Percentiles rank a stretch among this genome's conserved stretches.
phyloP scores from a whole-genome alignment of 805 yeast species.

The Blastobotrys mokoenaii region DNA sequence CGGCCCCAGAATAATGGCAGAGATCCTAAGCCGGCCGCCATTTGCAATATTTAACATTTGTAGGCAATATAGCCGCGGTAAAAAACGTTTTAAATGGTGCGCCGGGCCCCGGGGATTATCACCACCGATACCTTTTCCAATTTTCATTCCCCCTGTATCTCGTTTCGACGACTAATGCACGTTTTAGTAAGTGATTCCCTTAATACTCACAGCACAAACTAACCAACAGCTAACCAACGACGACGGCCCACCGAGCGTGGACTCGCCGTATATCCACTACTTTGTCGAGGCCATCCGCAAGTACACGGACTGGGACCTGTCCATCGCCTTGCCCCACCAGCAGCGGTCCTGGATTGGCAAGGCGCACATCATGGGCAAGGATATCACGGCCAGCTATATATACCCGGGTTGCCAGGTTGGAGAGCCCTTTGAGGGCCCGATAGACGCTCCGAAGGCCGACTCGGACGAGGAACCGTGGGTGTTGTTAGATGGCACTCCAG shows the following conservation, averaged over 20 bases:
- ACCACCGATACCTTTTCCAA: too few relatives aligned
- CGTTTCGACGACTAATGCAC: neutral
- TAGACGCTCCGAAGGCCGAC: constrained; percentile 14
- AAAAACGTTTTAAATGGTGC: too few relatives aligned
- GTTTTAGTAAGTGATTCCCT: neutral
- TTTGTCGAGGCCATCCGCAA: constrained; percentile 60
- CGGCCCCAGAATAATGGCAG: too few relatives aligned
- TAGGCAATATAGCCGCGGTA: too few relatives aligned
- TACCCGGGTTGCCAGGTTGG: constrained; percentile 18
- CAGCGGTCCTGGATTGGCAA: constrained; percentile 97
- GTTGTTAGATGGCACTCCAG: constrained; percentile 88
- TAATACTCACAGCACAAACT: neutral
- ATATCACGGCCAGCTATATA: constrained; percentile 39
- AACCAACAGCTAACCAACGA: constrained; percentile 60
- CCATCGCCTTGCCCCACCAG: constrained; percentile 71
- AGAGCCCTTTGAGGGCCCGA: constrained; percentile 27
- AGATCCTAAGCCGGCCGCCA: too few relatives aligned
- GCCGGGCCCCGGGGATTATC: too few relatives aligned
- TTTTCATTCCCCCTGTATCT: too few relatives aligned
- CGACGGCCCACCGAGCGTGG: constrained; percentile 86
- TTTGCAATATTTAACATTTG: too few relatives aligned
- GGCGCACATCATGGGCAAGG: constrained; percentile 68
- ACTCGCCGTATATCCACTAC: constrained; percentile 80
- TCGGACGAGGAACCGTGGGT: constrained; percentile 45
- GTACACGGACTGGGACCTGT: constrained; percentile 74